Conservation (phyloP, 1,139 yeast species). For the Chernovozyma sophiae-reginae region DNA sequence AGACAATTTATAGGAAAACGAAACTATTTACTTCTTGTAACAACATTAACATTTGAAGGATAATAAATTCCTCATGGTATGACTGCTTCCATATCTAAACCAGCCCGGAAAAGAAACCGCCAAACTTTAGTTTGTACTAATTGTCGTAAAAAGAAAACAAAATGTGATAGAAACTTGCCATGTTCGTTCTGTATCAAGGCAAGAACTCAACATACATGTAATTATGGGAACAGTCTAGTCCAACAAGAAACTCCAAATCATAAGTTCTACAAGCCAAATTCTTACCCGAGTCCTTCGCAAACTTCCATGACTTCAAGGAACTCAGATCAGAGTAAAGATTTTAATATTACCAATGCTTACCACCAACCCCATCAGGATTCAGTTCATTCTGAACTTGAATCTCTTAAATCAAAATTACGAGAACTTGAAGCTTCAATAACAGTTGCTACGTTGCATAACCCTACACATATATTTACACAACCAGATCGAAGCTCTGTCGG, state of each 20-base stretch:
- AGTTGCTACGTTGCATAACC: slow-evolving; percentile 6
- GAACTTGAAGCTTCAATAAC: slow-evolving; percentile 12
- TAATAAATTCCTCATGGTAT: no score
- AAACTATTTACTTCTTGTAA: no score
- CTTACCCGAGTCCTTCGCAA: no score
- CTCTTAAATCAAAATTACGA: slow-evolving; percentile 5
- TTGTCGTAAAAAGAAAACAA: slow-evolving; percentile 10
- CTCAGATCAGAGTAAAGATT: background rate
- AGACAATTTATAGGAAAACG: no score
- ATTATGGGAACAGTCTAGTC: slow-evolving; percentile 1
- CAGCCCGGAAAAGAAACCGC: slow-evolving; percentile 7
- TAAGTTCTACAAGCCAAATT: background rate
- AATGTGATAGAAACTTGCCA: slow-evolving; percentile 9
- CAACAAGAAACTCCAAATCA: background rate
- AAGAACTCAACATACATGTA: slow-evolving; percentile 7
- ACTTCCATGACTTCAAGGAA: no score
- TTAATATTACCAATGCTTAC: background rate
- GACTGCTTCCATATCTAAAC: no score
- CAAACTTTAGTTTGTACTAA: slow-evolving; percentile 9
- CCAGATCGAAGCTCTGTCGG: no score
- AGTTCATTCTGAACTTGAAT: slow-evolving; percentile 8
- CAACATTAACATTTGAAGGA: no score
- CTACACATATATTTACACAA: no score
- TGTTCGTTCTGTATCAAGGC: slow-evolving; percentile 9
- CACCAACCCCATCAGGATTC: background rate